phyloP scores from a whole-genome alignment of 2,329 filamentous ascomycete genomes.

The Apiospora saccharicola region DNA sequence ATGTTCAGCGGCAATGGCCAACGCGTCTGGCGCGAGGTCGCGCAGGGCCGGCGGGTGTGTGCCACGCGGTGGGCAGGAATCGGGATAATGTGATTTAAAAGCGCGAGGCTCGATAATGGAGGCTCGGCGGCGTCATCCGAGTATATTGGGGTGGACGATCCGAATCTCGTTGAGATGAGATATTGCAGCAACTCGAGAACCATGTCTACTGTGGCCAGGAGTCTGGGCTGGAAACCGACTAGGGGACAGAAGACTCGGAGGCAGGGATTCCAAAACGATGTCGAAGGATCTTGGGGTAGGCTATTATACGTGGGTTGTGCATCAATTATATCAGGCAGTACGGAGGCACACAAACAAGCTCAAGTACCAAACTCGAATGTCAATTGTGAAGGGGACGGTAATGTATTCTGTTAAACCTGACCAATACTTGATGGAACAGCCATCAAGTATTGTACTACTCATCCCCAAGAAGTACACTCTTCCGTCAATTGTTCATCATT shows the following conservation, averaged over 20 bases:
- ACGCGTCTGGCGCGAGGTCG: constrained; percentile 49
- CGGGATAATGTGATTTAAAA: constrained; percentile 39
- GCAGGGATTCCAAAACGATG: background rate
- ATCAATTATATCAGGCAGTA: background rate
- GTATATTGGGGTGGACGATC: background rate
- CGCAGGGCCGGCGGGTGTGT: constrained; percentile 45
- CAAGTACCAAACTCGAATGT: background rate
- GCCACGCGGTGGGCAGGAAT: constrained; percentile 41
- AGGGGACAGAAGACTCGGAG: constrained; percentile 36
- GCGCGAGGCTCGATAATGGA: constrained; percentile 42
- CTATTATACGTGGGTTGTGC: background rate
- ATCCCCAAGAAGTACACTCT: background rate
- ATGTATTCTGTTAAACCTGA: background rate
- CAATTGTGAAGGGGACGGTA: background rate
- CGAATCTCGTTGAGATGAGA: constrained; percentile 33
- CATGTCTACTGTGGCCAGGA: constrained; percentile 34
- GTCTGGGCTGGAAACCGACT: constrained; percentile 44
- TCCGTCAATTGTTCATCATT: background rate
- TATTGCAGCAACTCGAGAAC: constrained; percentile 37
- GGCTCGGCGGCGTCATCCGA: background rate
- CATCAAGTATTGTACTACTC: background rate
- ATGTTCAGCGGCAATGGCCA: constrained; percentile 51
- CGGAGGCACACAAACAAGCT: background rate
- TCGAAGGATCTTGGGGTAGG: background rate
- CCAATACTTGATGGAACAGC: background rate